Evolutionary conservation across 1,284 basidiomycete genomes (phyloP), one percentile per base, ranked within the genome.

Genomic region (Phaffia rhodozyma): DNA sequence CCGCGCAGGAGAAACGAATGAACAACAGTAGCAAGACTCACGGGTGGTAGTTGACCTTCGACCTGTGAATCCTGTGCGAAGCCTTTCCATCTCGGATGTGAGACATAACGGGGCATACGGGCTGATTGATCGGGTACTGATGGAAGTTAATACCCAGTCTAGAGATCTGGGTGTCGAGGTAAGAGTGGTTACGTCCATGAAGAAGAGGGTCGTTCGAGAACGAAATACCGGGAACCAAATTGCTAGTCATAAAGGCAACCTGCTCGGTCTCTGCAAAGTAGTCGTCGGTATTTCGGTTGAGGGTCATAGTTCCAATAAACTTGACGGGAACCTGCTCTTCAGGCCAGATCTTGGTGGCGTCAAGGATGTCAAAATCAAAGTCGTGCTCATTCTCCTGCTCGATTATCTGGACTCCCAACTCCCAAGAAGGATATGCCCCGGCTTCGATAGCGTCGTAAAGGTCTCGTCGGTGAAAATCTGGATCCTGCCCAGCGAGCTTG

Each of bases 191-290:
- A 52, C 89, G 80, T 21, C 85, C 84, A 75, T 88, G 86, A n/a
- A 91, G 78, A 25, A 91, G 77, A 3, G 89, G 89, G 71, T 91
- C 89, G 70, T 87, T 82, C 67, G 83, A 84, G 73, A 87, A 86
- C 55, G 78, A 87, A 69, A 91, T 87, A 38, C 88, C 87, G 21
- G 89, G 86, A 1, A 89, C 86, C 61, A 90, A 77, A 70, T 91
- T 86, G 53, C 82, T 75, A 0, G 89, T 91, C 74, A 87, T 91
- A 75, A 89, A 91, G 7, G 60, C 61, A 11, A 82, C 82, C 74
- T 89, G 86, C 75, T 92, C 89, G 1, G 83, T 83, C 75, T 91
- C 86, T 11, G 87, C 77, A 76, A 91, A 91, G 75, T 81, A 91
- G 71, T 91, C 87, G 66, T 70, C 71, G 27, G 75, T 72, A 70